Evolutionary conservation across 2,329 filamentous ascomycete species (phyloP).

Genomic region (Grosmannia penicillata): DNA sequence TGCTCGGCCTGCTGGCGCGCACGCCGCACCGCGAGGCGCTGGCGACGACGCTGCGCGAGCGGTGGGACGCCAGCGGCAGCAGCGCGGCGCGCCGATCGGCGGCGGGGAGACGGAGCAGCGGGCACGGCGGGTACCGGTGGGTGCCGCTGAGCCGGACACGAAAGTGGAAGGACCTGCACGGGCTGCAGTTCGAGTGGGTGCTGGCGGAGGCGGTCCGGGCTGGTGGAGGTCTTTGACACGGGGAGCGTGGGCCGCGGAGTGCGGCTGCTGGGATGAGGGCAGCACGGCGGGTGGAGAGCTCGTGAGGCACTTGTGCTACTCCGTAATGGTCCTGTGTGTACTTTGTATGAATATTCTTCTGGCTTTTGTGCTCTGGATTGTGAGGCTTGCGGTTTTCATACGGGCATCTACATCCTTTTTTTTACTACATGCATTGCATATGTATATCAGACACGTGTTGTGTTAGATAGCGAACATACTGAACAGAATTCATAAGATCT

Average conservation of each 20-base stretch:
- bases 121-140: conserved; percentile 29
- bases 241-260: conserved; percentile 57
- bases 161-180: conserved; percentile 58
- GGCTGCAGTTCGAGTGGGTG: conserved; percentile 56
- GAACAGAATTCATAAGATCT: too few relatives aligned
- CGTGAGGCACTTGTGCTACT: too few relatives aligned
- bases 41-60: conserved; percentile 45
- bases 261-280: conserved; percentile 17
- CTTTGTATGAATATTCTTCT: too few relatives aligned
- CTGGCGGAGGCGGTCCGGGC: conserved; percentile 55
- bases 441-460: too few relatives aligned
- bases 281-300: too few relatives aligned
- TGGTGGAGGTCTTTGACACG: conserved; percentile 63
- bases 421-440: too few relatives aligned
- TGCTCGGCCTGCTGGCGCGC: conserved; percentile 42
- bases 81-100: conserved; percentile 17
- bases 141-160: conserved; percentile 47
- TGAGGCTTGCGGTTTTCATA: too few relatives aligned
- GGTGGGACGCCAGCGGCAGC: conserved; percentile 49
- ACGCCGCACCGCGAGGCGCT: conserved; percentile 49
- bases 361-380: too few relatives aligned
- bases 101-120: conserved; percentile 31
- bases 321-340: too few relatives aligned
- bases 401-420: too few relatives aligned
- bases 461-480: too few relatives aligned